A percentile compares a stretch with the other conserved stretches of the same genome.
Evolutionary conservation across 345 rosid species (phyloP).

Genomic region (Cardamine resedifolia): DNA sequence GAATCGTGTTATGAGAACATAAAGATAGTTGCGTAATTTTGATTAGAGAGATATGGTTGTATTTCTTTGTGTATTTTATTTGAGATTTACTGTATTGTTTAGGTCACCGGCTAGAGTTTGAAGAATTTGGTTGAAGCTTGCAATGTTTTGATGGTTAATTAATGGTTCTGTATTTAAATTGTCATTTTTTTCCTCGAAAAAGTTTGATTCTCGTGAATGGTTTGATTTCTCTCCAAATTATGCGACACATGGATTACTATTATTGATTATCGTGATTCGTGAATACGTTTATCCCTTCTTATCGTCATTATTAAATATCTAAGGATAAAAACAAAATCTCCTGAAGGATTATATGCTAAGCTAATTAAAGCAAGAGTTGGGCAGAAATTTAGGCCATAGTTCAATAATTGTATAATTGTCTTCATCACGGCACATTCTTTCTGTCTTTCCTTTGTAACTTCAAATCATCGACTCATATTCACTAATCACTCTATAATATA

Average conservation of each 20-base stretch:
- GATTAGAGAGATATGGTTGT: slow-evolving; percentile 22
- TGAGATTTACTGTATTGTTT: slow-evolving; percentile 14
- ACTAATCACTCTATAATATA: slow-evolving; percentile 1
- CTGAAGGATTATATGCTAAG: slow-evolving; percentile 17
- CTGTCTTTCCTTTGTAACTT: neutral
- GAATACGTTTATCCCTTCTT: neutral
- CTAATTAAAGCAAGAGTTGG: slow-evolving; percentile 26
- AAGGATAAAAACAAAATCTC: neutral
- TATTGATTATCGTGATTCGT: no score
- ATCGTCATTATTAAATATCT: neutral
- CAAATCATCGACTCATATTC: neutral
- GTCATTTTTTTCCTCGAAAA: neutral
- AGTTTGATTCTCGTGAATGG: slow-evolving; percentile 9
- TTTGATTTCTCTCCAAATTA: neutral
- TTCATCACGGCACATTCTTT: slow-evolving; percentile 17
- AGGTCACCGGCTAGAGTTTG: slow-evolving; percentile 23
- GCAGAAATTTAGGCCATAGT: slow-evolving; percentile 22
- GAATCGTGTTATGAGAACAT: slow-evolving; percentile 5
- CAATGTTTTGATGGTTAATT: slow-evolving; percentile 9
- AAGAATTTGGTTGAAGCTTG: slow-evolving; percentile 27
- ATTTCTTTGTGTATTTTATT: slow-evolving; percentile 7
- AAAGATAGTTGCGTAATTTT: slow-evolving; percentile 26
- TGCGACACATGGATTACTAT: neutral
- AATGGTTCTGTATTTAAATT: neutral
- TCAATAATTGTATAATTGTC: slow-evolving; percentile 7